phyloP scores from a whole-genome alignment of 2,329 filamentous ascomycete genomes.

The Colletotrichum tofieldiae region DNA sequence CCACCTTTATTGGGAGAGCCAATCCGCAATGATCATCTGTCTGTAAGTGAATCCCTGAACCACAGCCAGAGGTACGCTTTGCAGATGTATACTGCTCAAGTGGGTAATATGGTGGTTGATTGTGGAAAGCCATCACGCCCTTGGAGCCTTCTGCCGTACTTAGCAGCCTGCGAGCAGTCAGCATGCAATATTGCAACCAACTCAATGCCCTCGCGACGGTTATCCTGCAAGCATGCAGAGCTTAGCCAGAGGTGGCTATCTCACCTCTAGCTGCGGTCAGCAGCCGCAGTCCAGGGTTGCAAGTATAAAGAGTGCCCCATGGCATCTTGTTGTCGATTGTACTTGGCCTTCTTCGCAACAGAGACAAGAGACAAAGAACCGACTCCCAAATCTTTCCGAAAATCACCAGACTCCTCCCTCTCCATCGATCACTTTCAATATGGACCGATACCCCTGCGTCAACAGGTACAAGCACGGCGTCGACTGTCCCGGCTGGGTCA shows the following conservation, averaged over 20 bases:
- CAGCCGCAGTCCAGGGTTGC: background rate
- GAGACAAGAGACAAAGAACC: background rate
- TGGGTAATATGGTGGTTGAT: conserved; percentile 9
- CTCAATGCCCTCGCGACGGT: conserved; percentile 3
- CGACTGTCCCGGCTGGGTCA: conserved; percentile 39
- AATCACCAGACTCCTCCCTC: background rate
- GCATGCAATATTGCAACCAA: conserved; percentile 34
- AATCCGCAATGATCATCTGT: conserved; percentile 16
- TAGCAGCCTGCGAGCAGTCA: conserved; percentile 29
- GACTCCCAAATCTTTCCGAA: background rate
- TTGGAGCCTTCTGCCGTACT: conserved; percentile 18
- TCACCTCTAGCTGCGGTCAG: conserved; percentile 15
- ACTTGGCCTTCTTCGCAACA: conserved; percentile 2
- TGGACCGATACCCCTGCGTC: conserved; percentile 40
- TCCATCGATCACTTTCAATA: conserved; percentile 1
- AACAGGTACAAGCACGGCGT: conserved; percentile 41
- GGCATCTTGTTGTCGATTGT: background rate
- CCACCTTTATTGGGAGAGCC: conserved; percentile 28
- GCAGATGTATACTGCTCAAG: conserved; percentile 14
- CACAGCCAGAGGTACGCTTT: conserved; percentile 24
- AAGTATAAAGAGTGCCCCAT: conserved; percentile 33
- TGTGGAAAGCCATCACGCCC: conserved; percentile 7
- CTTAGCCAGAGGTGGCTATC: conserved; percentile 1
- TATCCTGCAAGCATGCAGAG: conserved; percentile 14
- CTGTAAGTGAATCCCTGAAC: conserved; percentile 12